A percentile compares a stretch with the other conserved stretches of the same genome.
Evolutionary conservation across 148 eudicot species (phyloP).

Genomic region (Heliosperma pusillum): DNA sequence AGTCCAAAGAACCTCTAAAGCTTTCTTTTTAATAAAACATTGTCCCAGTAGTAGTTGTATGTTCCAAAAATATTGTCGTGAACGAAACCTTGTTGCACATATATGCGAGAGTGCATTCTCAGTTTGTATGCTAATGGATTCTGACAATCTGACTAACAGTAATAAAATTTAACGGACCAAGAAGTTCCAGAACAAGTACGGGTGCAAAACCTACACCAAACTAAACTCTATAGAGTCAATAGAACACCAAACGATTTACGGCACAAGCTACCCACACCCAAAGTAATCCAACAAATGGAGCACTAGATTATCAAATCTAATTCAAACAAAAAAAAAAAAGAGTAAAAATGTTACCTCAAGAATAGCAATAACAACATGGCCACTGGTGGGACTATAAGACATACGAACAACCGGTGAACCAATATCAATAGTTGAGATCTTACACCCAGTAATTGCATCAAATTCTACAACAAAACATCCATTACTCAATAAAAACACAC

Average conservation of each 20-base stretch:
- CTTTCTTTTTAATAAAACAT: background rate
- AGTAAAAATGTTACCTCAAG: constrained; percentile 61
- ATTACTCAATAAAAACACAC: background rate
- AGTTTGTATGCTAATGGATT: background rate
- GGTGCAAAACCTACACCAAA: background rate
- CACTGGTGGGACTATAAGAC: constrained; percentile 83
- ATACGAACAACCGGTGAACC: constrained; percentile 87
- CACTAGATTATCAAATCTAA: background rate
- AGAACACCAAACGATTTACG: background rate
- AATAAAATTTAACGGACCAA: background rate
- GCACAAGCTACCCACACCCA: background rate
- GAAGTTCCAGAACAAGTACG: background rate
- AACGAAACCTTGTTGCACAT: background rate
- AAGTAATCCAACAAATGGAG: background rate
- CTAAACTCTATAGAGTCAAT: background rate
- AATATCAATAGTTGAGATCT: constrained; percentile 82
- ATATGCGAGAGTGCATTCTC: background rate
- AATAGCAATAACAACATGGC: constrained; percentile 76
- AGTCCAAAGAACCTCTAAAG: background rate
- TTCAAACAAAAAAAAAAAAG: background rate
- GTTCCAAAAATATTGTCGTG: background rate
- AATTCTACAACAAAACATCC: constrained; percentile 50
- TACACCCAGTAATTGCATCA: constrained; percentile 86
- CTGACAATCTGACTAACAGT: background rate
- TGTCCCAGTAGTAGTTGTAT: background rate